A percentile compares a stretch with the other conserved stretches of the same genome.
Evolutionary conservation across 2,329 filamentous ascomycete genomes (phyloP).

Genomic region (Penicillium palitans): DNA sequence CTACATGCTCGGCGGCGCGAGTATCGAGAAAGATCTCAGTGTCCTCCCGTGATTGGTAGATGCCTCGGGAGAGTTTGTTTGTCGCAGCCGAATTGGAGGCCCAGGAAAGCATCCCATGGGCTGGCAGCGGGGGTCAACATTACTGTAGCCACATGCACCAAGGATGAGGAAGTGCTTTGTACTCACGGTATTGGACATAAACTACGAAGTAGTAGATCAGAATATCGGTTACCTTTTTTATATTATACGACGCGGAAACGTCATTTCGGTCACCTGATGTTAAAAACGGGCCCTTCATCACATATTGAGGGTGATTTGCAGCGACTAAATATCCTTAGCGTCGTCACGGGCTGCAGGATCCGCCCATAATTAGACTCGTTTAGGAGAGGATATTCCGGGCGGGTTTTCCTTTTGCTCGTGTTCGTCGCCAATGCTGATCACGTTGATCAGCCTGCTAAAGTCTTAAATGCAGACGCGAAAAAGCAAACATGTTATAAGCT

Average conservation of each 20-base stretch:
- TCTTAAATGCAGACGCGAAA: background rate
- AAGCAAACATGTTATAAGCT: slow-evolving; percentile 15
- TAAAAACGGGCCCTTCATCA: background rate
- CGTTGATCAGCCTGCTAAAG: slow-evolving; percentile 17
- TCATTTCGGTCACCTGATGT: slow-evolving; percentile 9
- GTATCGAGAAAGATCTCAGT: slow-evolving; percentile 11
- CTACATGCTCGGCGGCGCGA: slow-evolving; percentile 21
- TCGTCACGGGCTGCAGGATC: slow-evolving; percentile 6
- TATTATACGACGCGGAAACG: background rate
- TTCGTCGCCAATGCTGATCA: slow-evolving; percentile 22
- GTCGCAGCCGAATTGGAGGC: slow-evolving; percentile 5
- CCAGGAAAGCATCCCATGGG: slow-evolving; percentile 13
- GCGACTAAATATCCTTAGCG: slow-evolving; percentile 2
- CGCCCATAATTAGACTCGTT: slow-evolving; percentile 17
- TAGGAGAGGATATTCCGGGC: slow-evolving; percentile 1
- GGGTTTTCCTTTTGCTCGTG: slow-evolving; percentile 8
- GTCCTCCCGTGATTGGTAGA: slow-evolving; percentile 19
- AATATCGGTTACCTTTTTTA: slow-evolving; percentile 4
- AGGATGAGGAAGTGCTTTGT: background rate
- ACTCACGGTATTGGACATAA: slow-evolving; percentile 8
- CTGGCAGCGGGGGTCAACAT: slow-evolving; percentile 4
- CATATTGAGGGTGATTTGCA: slow-evolving; percentile 9
- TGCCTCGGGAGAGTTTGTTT: slow-evolving; percentile 11
- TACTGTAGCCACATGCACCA: slow-evolving; percentile 12
- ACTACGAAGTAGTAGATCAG: background rate